Evolutionary conservation across 1,284 basidiomycete species (phyloP).

Genomic region (Pseudozyma hubeiensis): DNA sequence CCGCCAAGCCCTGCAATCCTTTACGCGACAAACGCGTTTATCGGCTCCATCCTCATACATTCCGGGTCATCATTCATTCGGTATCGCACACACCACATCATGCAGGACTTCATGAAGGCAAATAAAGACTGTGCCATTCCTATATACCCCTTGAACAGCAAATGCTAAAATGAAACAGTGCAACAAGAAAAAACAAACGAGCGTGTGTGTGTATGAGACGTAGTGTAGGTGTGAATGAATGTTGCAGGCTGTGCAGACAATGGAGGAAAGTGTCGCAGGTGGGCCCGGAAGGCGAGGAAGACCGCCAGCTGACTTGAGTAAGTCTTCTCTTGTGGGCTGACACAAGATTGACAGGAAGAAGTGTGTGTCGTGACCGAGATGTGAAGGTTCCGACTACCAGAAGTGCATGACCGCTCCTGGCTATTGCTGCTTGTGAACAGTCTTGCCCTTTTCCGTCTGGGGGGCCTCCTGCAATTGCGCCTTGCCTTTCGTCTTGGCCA

Average conservation of each 20-base stretch:
- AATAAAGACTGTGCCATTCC: background rate
- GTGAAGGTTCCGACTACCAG: too few species aligned
- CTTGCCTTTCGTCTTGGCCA: slow-evolving; percentile 14
- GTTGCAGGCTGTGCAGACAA: too few species aligned
- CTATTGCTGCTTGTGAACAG: slow-evolving; percentile 18
- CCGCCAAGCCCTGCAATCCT: too few species aligned
- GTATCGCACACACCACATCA: background rate
- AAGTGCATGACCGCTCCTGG: background rate
- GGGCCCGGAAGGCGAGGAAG: too few species aligned
- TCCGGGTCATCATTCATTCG: background rate
- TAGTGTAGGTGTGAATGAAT: too few species aligned
- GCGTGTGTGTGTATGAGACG: background rate
- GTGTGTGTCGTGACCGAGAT: too few species aligned
- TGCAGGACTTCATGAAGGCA: background rate
- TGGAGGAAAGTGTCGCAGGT: too few species aligned
- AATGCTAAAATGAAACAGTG: slow-evolving; percentile 1
- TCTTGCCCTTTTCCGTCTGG: slow-evolving; percentile 3
- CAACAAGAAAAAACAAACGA: slow-evolving; percentile 1
- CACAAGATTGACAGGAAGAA: too few species aligned
- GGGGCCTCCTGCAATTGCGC: slow-evolving; percentile 1
- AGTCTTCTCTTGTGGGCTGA: too few species aligned
- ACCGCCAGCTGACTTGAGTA: too few species aligned
- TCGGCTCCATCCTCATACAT: too few species aligned
- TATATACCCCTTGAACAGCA: background rate
- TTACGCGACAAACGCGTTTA: too few species aligned